Evolutionary conservation across 768 basidiomycete genomes (phyloP).

Genomic region (Tylopilus subfusipes): DNA sequence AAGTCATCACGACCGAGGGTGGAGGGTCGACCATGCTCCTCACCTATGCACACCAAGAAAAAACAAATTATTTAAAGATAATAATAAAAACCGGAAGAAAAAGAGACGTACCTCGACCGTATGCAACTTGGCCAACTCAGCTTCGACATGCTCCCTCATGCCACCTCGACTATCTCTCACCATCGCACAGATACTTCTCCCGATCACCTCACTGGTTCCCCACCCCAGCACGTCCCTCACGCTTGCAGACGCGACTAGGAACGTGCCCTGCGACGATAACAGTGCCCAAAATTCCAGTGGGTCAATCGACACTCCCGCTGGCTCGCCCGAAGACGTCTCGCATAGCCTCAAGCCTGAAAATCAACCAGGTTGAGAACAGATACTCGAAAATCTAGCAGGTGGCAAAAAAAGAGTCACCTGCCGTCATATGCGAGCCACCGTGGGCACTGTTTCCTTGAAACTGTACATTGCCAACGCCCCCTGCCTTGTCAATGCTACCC

Average conservation of each 20-base stretch:
- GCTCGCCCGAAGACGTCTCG: constrained; percentile 1
- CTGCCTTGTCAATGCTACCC: constrained; percentile 50
- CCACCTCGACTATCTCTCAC: constrained; percentile 24
- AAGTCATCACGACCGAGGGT: constrained; percentile 22
- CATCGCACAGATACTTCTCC: constrained; percentile 42
- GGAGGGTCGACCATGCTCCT: constrained; percentile 12
- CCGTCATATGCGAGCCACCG: background rate
- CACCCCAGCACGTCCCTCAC: constrained; percentile 67
- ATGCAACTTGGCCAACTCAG: constrained; percentile 26
- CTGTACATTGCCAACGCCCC: constrained; percentile 29
- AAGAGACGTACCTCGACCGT: constrained; percentile 15
- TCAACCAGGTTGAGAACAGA: background rate
- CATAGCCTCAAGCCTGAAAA: constrained; percentile 4
- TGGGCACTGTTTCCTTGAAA: background rate
- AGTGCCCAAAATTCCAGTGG: constrained; percentile 52
- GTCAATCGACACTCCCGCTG: background rate
- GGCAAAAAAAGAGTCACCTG: constrained; percentile 24
- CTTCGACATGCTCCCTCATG: constrained; percentile 22
- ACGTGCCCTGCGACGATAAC: constrained; percentile 42
- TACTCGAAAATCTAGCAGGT: background rate
- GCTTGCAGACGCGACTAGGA: constrained; percentile 49
- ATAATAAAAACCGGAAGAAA: background rate
- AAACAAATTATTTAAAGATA: background rate
- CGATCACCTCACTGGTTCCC: constrained; percentile 50
- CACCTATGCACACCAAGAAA: background rate